These are phyloP conservation scores for Botrytis medusae DNA, from an alignment of 2,329 filamentous ascomycete genomes.

Conservation along the genomic window DNA sequence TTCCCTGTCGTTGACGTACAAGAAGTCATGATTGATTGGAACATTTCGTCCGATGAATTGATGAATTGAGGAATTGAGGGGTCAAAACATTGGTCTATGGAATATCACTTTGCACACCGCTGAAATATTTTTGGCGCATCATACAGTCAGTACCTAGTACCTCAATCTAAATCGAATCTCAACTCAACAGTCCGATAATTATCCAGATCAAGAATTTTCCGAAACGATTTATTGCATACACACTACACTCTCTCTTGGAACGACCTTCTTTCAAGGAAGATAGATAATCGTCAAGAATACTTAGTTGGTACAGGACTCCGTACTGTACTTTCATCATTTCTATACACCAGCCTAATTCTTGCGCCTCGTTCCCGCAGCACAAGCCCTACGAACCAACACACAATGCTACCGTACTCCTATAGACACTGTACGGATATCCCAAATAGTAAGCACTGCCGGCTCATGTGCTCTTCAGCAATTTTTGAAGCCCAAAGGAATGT, in stretches of 20 bases:
- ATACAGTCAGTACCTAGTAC: background rate
- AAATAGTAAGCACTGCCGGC: conserved; percentile 16
- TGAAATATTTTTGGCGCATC: background rate
- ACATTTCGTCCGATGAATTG: conserved; percentile 3
- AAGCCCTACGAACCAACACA: conserved; percentile 9
- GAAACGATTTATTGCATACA: conserved; percentile 1
- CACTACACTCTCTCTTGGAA: background rate
- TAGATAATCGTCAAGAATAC: background rate
- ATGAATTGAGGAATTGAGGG: background rate
- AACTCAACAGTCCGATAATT: conserved; percentile 7
- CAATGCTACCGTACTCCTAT: background rate
- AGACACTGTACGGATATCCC: background rate
- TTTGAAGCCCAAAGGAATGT: background rate
- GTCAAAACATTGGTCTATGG: background rate
- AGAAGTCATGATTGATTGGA: background rate
- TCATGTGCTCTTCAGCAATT: conserved; percentile 8
- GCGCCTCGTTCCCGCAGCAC: conserved; percentile 19
- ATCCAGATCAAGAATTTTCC: background rate
- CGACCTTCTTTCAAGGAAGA: background rate
- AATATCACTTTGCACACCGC: conserved; percentile 15
- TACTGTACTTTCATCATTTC: background rate
- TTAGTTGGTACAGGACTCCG: background rate
- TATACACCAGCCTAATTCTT: background rate
- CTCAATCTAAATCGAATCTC: background rate
- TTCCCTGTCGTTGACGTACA: conserved; percentile 2